A percentile compares a stretch with the other conserved stretches of the same genome.
These are phyloP conservation scores for Paracoccidioides lutzii DNA, from an alignment of 2,329 filamentous ascomycete species.

Conservation along the genomic window DNA sequence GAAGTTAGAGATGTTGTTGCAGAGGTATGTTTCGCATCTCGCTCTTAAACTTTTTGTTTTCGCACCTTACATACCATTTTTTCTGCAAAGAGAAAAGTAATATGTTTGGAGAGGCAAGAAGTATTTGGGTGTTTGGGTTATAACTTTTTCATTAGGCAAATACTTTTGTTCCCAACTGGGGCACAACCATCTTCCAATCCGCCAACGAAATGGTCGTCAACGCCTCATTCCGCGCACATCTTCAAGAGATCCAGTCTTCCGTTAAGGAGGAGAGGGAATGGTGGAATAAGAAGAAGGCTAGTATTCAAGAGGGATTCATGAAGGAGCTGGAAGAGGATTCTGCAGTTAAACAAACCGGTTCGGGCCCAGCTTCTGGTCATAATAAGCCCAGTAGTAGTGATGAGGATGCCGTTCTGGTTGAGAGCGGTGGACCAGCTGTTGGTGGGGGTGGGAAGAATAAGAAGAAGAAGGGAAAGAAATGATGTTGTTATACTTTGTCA, in stretches of 20 bases:
- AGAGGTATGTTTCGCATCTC: slow-evolving; percentile 48
- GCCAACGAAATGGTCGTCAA: slow-evolving; percentile 94
- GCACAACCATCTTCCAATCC: slow-evolving; percentile 88
- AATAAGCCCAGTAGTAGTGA: slow-evolving; percentile 36
- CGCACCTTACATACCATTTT: neutral
- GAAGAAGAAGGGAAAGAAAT: slow-evolving; percentile 39
- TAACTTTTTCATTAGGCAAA: slow-evolving; percentile 54
- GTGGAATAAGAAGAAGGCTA: slow-evolving; percentile 75
- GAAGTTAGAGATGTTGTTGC: slow-evolving; percentile 87
- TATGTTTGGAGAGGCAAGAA: too few relatives aligned
- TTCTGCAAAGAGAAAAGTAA: slow-evolving; percentile 1
- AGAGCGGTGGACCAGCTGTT: slow-evolving; percentile 40
- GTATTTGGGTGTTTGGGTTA: too few relatives aligned
- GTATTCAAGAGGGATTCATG: slow-evolving; percentile 65
- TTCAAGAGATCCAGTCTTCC: slow-evolving; percentile 62
- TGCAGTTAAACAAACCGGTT: slow-evolving; percentile 12
- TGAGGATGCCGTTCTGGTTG: slow-evolving; percentile 68
- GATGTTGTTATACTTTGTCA: slow-evolving; percentile 7
- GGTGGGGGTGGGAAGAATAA: slow-evolving; percentile 19
- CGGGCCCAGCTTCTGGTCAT: neutral
- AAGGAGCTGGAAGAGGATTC: slow-evolving; percentile 53
- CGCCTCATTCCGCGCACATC: slow-evolving; percentile 56
- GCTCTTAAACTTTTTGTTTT: neutral
- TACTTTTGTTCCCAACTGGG: slow-evolving; percentile 77
- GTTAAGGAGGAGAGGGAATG: slow-evolving; percentile 65